A percentile compares a stretch with the other conserved stretches of the same genome.
These are phyloP conservation scores for Mucor saturninus DNA, from an alignment of 371 early-diverging fungal genomes.

Conservation along the genomic window DNA sequence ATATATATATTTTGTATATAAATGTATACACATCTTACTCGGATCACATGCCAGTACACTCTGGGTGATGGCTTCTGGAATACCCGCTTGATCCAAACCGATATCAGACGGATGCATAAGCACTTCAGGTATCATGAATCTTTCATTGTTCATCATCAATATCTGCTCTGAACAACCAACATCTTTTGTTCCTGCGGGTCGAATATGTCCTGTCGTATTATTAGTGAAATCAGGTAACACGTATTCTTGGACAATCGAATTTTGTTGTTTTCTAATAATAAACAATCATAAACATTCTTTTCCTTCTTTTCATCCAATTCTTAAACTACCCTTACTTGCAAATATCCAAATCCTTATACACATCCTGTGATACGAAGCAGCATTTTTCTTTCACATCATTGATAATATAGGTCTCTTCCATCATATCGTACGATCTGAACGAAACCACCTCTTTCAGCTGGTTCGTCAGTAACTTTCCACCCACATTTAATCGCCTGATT, in stretches of 20 bases:
- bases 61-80: constrained; percentile 77
- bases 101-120: constrained; percentile 86
- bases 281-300: neutral
- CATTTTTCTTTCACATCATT: constrained; percentile 85
- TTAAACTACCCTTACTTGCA: constrained; percentile 54
- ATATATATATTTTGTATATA: neutral
- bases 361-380: constrained; percentile 78
- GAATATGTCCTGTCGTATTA: constrained; percentile 65
- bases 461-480: constrained; percentile 86
- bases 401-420: constrained; percentile 87
- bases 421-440: constrained; percentile 89
- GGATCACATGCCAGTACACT: constrained; percentile 61
- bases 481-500: constrained; percentile 77
- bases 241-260: constrained; percentile 72
- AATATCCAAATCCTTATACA: constrained; percentile 65
- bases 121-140: constrained; percentile 86
- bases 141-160: constrained; percentile 80
- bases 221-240: constrained; percentile 80
- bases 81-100: constrained; percentile 83
- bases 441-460: constrained; percentile 89
- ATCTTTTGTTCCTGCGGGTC: constrained; percentile 8
- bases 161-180: constrained; percentile 59
- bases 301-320: neutral
- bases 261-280: constrained; percentile 44
- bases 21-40: constrained; percentile 31